Conservation (phyloP, 2,329 filamentous ascomycete genomes). For the Endoconidiophora polonica region DNA sequence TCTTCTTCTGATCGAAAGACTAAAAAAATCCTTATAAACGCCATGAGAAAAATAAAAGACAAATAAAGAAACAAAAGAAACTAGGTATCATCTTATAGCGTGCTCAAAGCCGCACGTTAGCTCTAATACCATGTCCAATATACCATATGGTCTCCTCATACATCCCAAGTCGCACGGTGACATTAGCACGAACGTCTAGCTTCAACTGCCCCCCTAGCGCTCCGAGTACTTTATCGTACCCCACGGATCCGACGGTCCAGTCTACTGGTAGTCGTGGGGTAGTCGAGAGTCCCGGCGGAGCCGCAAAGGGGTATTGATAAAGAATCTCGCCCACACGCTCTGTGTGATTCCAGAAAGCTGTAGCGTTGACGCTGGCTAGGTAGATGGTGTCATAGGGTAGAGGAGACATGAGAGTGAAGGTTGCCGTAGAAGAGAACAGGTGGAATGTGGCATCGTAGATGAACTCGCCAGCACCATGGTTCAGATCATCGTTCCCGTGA, state of each 20-base stretch:
- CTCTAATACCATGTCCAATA: slow-evolving; percentile 51
- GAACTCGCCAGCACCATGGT: slow-evolving; percentile 32
- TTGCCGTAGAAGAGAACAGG: slow-evolving; percentile 68
- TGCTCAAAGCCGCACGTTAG: slow-evolving; percentile 37
- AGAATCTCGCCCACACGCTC: slow-evolving; percentile 63
- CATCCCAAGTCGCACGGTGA: slow-evolving; percentile 55
- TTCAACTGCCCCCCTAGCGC: slow-evolving; percentile 68
- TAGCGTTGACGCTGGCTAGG: slow-evolving; percentile 67
- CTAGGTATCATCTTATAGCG: not conserved
- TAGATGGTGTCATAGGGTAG: slow-evolving; percentile 55
- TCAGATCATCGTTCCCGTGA: slow-evolving; percentile 18
- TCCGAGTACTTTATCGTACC: slow-evolving; percentile 63
- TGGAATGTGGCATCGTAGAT: slow-evolving; percentile 79
- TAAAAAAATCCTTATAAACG: not conserved
- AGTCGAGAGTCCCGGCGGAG: slow-evolving; percentile 54
- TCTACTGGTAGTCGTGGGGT: slow-evolving; percentile 69
- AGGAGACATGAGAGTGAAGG: slow-evolving; percentile 70
- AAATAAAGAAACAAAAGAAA: not conserved
- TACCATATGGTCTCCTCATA: slow-evolving; percentile 64
- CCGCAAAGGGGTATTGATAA: slow-evolving; percentile 57
- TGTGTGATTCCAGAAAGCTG: slow-evolving; percentile 68
- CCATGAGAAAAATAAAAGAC: not conserved
- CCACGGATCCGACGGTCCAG: slow-evolving; percentile 60
- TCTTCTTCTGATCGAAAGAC: not conserved
- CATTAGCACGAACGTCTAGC: slow-evolving; percentile 60